A percentile compares a stretch with the other conserved stretches of the same genome.
These are phyloP conservation scores for Leccinum pellstonianum DNA, from an alignment of 768 basidiomycete species.

Conservation along the genomic window DNA sequence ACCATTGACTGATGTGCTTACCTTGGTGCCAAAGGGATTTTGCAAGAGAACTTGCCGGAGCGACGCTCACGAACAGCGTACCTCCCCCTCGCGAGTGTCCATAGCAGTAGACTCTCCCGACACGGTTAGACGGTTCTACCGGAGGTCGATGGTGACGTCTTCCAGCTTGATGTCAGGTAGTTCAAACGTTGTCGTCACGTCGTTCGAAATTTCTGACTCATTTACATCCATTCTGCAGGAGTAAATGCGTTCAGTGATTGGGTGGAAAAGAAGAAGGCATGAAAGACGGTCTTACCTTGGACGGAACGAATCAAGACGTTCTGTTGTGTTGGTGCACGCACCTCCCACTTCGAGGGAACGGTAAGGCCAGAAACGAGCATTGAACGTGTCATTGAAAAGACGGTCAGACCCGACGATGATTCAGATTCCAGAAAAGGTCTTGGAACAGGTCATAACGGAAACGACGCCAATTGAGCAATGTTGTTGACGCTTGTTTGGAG, in stretches of 20 bases:
- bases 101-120: slow-evolving; percentile 42
- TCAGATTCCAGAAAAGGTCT: too few relatives aligned
- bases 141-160: slow-evolving; percentile 46
- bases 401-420: background rate
- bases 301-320: slow-evolving; percentile 10
- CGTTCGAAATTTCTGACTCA: slow-evolving; percentile 40
- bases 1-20: slow-evolving; percentile 14
- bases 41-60: slow-evolving; percentile 44
- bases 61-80: slow-evolving; percentile 45
- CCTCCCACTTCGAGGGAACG: too few relatives aligned
- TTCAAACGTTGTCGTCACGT: slow-evolving; percentile 41
- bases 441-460: slow-evolving; percentile 1
- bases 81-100: slow-evolving; percentile 34
- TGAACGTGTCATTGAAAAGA: slow-evolving; percentile 1
- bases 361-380: slow-evolving; percentile 17
- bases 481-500: too few relatives aligned
- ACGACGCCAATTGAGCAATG: background rate
- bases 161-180: slow-evolving; percentile 44
- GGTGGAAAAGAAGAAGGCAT: too few relatives aligned
- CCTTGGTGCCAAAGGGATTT: slow-evolving; percentile 45
- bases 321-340: background rate
- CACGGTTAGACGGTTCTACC: slow-evolving; percentile 44
- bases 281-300: slow-evolving; percentile 17
- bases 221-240: slow-evolving; percentile 43
- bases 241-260: background rate